Percentiles rank a stretch among this genome's conserved stretches.
Conservation (phyloP, 345 rosid species). For the Turritis glabra region DNA sequence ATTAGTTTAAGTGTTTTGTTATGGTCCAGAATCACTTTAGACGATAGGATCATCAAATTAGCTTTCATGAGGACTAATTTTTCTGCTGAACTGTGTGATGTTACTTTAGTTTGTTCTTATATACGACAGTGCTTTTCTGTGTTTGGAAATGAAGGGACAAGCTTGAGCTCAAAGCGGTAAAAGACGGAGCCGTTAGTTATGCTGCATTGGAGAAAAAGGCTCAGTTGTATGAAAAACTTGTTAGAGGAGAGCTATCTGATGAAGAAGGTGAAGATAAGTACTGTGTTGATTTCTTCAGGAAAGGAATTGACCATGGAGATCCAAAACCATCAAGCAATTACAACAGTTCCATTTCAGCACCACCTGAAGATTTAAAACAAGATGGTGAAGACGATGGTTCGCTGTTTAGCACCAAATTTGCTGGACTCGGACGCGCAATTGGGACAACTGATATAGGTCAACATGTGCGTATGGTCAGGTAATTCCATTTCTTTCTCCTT, state of each 20-base stretch:
- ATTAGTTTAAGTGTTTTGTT: background rate
- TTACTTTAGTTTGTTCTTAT: background rate
- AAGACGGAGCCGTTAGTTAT: slow-evolving; percentile 76
- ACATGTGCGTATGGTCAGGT: slow-evolving; percentile 89
- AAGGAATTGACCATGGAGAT: slow-evolving; percentile 54
- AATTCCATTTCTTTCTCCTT: background rate
- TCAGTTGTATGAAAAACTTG: slow-evolving; percentile 75
- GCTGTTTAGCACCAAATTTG: slow-evolving; percentile 46
- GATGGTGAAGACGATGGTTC: slow-evolving; percentile 46
- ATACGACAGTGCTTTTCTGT: background rate
- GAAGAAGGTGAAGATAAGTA: slow-evolving; percentile 90
- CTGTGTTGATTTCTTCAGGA: slow-evolving; percentile 83
- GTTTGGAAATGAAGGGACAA: slow-evolving; percentile 61
- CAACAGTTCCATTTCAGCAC: slow-evolving; percentile 36
- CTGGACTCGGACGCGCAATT: slow-evolving; percentile 62
- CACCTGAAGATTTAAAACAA: slow-evolving; percentile 34
- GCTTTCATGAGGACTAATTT: background rate
- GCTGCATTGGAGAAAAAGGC: slow-evolving; percentile 95
- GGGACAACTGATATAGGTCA: slow-evolving; percentile 61
- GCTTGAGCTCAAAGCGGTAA: slow-evolving; percentile 83
- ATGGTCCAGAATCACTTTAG: background rate
- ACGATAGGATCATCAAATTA: background rate
- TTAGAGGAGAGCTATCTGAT: slow-evolving; percentile 78
- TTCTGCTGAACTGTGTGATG: slow-evolving; percentile 1
- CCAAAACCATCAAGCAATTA: slow-evolving; percentile 31